Conservation (phyloP, 2,329 filamentous ascomycete genomes). For the Colletotrichum sp. region DNA sequence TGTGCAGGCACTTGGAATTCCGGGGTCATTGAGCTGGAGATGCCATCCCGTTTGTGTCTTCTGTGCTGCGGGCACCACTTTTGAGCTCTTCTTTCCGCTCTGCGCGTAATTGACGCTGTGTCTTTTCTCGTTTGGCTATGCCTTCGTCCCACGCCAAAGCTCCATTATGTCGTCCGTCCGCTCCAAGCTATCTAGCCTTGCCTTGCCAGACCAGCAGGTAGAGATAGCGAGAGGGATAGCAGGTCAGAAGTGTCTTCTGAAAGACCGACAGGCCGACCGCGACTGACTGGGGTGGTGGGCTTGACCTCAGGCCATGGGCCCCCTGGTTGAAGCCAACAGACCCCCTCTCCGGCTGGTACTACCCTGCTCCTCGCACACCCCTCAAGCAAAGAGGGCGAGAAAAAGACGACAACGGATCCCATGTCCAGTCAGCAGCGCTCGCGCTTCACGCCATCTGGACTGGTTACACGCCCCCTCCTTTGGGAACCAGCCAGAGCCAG, state of each 20-base stretch:
- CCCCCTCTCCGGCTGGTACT: constrained; percentile 29
- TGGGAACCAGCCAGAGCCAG: not conserved
- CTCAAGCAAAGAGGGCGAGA: not conserved
- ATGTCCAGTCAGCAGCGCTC: not conserved
- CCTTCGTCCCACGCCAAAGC: not conserved
- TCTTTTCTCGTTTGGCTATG: not conserved
- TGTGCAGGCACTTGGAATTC: not conserved
- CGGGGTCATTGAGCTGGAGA: not conserved
- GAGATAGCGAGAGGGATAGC: not conserved
- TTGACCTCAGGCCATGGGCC: constrained; percentile 17
- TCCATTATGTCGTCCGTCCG: not conserved
- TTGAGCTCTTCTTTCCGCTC: not conserved
- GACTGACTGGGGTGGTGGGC: constrained; percentile 8
- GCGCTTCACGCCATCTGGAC: not conserved
- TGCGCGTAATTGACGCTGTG: not conserved
- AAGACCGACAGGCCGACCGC: constrained; percentile 21
- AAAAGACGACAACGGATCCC: constrained; percentile 7
- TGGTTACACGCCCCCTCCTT: constrained; percentile 11
- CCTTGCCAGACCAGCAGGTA: not conserved
- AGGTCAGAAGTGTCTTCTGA: not conserved
- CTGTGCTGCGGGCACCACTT: not conserved
- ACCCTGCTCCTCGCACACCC: constrained; percentile 36
- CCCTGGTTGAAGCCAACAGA: constrained; percentile 14
- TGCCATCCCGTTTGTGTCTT: not conserved
- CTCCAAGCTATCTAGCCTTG: not conserved